These are phyloP conservation scores for Allium sativum DNA, from an alignment of 106 monocot species.

Conservation along the genomic window DNA sequence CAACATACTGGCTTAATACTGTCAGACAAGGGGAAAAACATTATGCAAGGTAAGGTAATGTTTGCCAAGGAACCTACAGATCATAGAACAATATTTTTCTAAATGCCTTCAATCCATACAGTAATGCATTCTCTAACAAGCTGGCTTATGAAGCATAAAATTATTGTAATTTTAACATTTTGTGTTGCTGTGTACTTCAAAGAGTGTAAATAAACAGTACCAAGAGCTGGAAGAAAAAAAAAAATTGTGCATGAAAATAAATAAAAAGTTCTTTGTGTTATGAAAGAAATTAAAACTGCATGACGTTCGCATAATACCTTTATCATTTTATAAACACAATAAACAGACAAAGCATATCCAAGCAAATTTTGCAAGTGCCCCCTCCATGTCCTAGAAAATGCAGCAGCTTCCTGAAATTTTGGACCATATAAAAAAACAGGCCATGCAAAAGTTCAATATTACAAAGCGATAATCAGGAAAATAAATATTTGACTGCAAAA, in stretches of 20 bases:
- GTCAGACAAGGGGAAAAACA: too few species aligned
- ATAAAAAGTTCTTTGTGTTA: neutral
- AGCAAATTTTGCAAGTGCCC: slow-evolving; percentile 90
- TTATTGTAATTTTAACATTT: too few species aligned
- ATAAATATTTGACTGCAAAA: neutral
- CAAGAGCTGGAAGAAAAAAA: neutral
- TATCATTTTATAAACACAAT: slow-evolving; percentile 98
- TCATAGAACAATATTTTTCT: too few species aligned
- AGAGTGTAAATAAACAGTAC: too few species aligned
- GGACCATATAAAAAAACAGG: neutral
- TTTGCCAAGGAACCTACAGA: too few species aligned
- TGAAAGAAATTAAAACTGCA: neutral
- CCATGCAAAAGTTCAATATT: too few species aligned
- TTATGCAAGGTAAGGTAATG: too few species aligned
- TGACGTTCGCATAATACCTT: slow-evolving; percentile 40
- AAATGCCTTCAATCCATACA: too few species aligned
- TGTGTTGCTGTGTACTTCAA: too few species aligned
- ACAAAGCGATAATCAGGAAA: neutral
- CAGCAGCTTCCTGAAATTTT: slow-evolving; percentile 76
- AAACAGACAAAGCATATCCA: slow-evolving; percentile 91
- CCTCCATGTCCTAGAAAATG: slow-evolving; percentile 91
- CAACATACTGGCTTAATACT: too few species aligned
- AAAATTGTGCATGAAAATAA: neutral
- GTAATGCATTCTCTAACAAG: too few species aligned
- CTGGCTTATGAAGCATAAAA: too few species aligned